Conservation (phyloP, 2,329 filamentous ascomycete genomes). For the Passalora sequoiae region DNA sequence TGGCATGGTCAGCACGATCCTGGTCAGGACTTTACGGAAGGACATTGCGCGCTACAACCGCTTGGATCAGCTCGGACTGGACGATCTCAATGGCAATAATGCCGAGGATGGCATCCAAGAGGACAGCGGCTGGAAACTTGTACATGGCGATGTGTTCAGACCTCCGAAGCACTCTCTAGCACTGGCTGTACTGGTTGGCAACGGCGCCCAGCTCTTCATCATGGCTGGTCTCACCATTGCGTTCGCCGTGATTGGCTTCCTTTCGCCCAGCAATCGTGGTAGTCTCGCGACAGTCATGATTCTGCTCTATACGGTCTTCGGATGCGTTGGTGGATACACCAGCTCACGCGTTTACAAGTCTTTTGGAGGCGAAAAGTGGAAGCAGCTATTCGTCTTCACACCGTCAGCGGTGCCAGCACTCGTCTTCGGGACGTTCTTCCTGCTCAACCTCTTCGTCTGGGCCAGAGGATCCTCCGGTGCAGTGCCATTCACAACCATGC, state of each 20-base stretch:
- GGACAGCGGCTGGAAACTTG: conserved; percentile 96
- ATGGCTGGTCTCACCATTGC: conserved; percentile 94
- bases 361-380: conserved; percentile 89
- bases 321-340: conserved; percentile 85
- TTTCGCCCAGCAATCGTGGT: conserved; percentile 92
- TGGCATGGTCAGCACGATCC: conserved; percentile 85
- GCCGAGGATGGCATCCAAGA: conserved; percentile 92
- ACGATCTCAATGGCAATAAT: conserved; percentile 73
- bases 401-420: conserved; percentile 79
- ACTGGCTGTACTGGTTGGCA: conserved; percentile 82
- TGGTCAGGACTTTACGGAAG: conserved; percentile 81
- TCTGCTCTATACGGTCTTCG: conserved; percentile 86
- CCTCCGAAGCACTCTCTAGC: conserved; percentile 76
- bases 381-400: conserved; percentile 83
- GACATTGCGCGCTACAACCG: conserved; percentile 97
- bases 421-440: conserved; percentile 84
- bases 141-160: conserved; percentile 96
- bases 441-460: conserved; percentile 95
- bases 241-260: conserved; percentile 88
- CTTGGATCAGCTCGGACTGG: conserved; percentile 81
- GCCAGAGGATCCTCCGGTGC: conserved; percentile 86
- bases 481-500: conserved; percentile 94
- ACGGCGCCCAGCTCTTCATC: conserved; percentile 92
- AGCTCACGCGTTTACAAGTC: conserved; percentile 92
- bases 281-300: conserved; percentile 91